Percentiles rank a stretch among this genome's conserved stretches.
Evolutionary conservation across 768 basidiomycete species (phyloP).

Genomic region (Collybia sordida): DNA sequence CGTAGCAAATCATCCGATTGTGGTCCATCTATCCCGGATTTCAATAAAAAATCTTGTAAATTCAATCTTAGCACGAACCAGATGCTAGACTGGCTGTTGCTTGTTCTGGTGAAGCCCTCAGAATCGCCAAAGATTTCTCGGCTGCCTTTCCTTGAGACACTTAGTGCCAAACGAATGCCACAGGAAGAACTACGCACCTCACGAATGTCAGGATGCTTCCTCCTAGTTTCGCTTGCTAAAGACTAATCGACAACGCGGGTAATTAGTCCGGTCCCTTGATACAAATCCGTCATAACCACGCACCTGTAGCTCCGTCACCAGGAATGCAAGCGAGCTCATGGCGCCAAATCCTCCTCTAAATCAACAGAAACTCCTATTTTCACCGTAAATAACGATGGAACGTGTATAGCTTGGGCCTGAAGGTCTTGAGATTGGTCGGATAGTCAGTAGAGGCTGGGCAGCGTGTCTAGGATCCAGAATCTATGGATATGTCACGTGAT

Average conservation of each 20-base stretch:
- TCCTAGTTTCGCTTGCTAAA: constrained; percentile 81
- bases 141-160: constrained; percentile 56
- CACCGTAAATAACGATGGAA: no score
- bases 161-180: constrained; percentile 11
- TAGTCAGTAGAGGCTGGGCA: no score
- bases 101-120: constrained; percentile 81
- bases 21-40: constrained; percentile 56
- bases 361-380: no score
- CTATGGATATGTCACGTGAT: no score
- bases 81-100: constrained; percentile 70
- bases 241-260: constrained; percentile 44
- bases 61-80: constrained; percentile 45
- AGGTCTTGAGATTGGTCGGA: no score
- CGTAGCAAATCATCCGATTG: constrained; percentile 79
- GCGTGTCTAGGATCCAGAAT: no score
- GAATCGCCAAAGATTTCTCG: constrained; percentile 80
- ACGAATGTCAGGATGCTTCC: constrained; percentile 91
- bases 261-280: no score
- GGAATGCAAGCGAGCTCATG: constrained; percentile 21
- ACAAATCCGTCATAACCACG: not conserved
- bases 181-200: constrained; percentile 58
- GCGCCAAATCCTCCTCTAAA: not conserved
- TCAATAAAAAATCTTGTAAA: constrained; percentile 1
- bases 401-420: not conserved
- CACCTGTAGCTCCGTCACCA: constrained; percentile 12